Base-by-base conservation (phyloP, 2,329 filamentous ascomycete genomes). In the Cordyceps cateniannulata region DNA sequence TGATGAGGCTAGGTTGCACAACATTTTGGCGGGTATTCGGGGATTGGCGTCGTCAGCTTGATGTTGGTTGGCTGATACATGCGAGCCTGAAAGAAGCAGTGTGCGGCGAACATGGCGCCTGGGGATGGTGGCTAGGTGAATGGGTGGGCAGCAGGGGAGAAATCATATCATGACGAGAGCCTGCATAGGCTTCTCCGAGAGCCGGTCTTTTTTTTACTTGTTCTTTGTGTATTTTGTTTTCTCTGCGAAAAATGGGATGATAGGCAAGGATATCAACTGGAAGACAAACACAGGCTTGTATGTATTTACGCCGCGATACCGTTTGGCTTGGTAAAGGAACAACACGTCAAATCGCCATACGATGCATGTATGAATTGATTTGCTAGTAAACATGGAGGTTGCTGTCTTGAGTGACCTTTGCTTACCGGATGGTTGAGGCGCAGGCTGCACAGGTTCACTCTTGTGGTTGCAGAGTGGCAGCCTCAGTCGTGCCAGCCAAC, bases 281-380 rank as follows among this genome's bases (percentile, higher is more conserved):
- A 47, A 38, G 48, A 51, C 14, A 38, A 45, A 40, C 44, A 25
- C n/a, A 22, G 25, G 35, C 25, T 16, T 51, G 56, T n/a, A 51
- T 59, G 32, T 59, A 59, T 32, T 29, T 42, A 59, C 47, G 35
- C 24, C 14, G 47, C 52, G 22, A 38, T 59, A 53, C 35, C 35
- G 42, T 27, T 47, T 38, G 47, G 49, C 25, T 16, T 27, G 35
- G 38, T 14, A 25, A 45, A 14, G 16, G 57, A n/a, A n/a, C 24
- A 10, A 38, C 12, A 18, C 29, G 14, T 22, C 32, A 16, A 32
- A 16, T 20, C 18, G 6, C n/a, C 35, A 14, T 16, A 51, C 14
- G 27, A 44, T 35, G 51, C n/a, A 8, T 59, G 35, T 45, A 51
- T 59, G 47, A 59, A 59, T 24, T 44, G 35, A 59, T 45, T 59